A percentile compares a stretch with the other conserved stretches of the same genome.
Conservation (phyloP, 768 basidiomycete genomes). For the Amanita subjunquillea region DNA sequence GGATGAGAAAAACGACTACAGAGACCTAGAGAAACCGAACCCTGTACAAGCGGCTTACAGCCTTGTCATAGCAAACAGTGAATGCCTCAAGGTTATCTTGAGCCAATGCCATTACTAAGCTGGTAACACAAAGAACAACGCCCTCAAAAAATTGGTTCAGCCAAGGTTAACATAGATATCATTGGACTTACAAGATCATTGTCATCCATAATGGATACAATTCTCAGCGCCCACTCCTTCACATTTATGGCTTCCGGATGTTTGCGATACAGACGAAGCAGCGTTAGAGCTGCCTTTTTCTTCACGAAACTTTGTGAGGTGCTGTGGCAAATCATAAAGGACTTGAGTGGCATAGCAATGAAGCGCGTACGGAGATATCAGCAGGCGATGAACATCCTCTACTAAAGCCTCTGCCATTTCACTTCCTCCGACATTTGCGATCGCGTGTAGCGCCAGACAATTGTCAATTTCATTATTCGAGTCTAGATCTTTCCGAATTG, state of each 20-base stretch:
- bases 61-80: conserved; percentile 89
- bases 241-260: conserved; percentile 91
- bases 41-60: conserved; percentile 79
- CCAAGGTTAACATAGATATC: conserved; percentile 1
- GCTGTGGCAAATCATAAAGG: conserved; percentile 29
- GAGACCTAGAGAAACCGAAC: conserved; percentile 32
- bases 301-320: conserved; percentile 94
- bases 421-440: conserved; percentile 94
- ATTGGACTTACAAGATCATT: conserved; percentile 53
- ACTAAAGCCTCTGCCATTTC: conserved; percentile 97
- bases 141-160: conserved; percentile 41
- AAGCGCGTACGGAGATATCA: conserved; percentile 82
- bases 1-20: background rate
- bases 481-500: conserved; percentile 94
- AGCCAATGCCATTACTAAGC: conserved; percentile 86
- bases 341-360: background rate
- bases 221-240: conserved; percentile 90
- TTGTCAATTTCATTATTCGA: conserved; percentile 92
- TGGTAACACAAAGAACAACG: conserved; percentile 90
- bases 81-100: conserved; percentile 90
- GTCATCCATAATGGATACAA: conserved; percentile 95
- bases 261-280: conserved; percentile 90
- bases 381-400: conserved; percentile 86
- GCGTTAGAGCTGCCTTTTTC: conserved; percentile 95
- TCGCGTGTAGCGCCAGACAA: conserved; percentile 93